Percentiles rank a stretch among this genome's conserved stretches.
Evolutionary conservation across 2,329 filamentous ascomycete genomes (phyloP).

Genomic region (Ophiocordyceps robertsii): DNA sequence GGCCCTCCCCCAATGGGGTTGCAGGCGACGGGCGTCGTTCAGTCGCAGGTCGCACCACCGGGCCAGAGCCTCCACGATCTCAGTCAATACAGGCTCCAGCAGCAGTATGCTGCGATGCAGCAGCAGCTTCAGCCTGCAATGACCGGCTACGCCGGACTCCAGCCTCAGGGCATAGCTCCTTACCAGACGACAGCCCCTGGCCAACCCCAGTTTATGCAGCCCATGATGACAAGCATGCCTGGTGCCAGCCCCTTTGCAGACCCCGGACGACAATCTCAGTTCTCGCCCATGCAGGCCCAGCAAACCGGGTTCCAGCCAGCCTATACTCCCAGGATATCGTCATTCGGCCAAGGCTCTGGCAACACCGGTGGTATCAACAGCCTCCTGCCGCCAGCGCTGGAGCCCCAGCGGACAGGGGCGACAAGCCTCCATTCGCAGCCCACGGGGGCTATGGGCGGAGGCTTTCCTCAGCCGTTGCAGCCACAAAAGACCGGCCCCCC

Average conservation of each 20-base stretch:
- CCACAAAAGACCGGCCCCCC: conserved; percentile 49
- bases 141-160: conserved; percentile 19
- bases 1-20: conserved; percentile 63
- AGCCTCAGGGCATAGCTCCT: conserved; percentile 23
- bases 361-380: conserved; percentile 36
- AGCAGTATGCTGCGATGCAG: conserved; percentile 38
- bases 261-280: conserved; percentile 24
- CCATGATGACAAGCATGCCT: conserved; percentile 34
- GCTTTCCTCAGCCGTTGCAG: conserved; percentile 34
- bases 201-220: conserved; percentile 26
- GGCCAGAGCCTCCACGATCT: conserved; percentile 70
- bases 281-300: conserved; percentile 42
- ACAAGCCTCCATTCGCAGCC: conserved; percentile 28
- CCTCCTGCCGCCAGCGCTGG: conserved; percentile 44
- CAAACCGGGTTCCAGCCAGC: conserved; percentile 45
- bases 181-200: conserved; percentile 19
- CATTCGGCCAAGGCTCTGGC: conserved; percentile 32
- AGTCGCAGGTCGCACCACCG: conserved; percentile 51
- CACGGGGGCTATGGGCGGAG: conserved; percentile 35
- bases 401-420: conserved; percentile 47
- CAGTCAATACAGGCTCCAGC: conserved; percentile 51
- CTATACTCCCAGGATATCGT: conserved; percentile 18
- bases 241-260: conserved; percentile 26
- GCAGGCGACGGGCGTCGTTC: conserved; percentile 63
- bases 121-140: conserved; percentile 27